These are phyloP conservation scores for Colletotrichum filicis DNA, from an alignment of 2,329 filamentous ascomycete genomes.

Conservation along the genomic window DNA sequence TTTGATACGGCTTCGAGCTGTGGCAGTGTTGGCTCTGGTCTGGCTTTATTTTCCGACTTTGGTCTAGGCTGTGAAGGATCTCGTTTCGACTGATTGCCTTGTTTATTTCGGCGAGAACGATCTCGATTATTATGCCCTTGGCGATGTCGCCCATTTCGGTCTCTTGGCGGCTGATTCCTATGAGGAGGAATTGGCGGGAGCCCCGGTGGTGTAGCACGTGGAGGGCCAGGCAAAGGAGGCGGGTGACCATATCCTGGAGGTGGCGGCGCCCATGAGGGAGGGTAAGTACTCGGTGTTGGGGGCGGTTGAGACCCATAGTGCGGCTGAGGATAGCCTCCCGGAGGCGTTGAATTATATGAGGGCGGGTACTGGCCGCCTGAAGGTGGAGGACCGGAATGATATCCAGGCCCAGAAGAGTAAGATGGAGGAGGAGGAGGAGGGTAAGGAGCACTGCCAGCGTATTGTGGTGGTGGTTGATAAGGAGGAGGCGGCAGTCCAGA, in stretches of 20 bases:
- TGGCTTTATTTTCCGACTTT: conserved; percentile 17
- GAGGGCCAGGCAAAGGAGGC: conserved; percentile 7
- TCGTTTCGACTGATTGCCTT: conserved; percentile 37
- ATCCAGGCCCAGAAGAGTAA: conserved; percentile 16
- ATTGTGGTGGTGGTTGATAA: conserved; percentile 28
- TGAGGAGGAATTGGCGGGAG: conserved; percentile 21
- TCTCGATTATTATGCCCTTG: conserved; percentile 43
- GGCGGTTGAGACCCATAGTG: conserved; percentile 2
- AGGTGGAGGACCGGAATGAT: conserved; percentile 12
- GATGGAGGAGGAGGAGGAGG: conserved; percentile 15
- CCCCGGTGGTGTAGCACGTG: neutral
- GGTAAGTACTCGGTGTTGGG: conserved; percentile 4
- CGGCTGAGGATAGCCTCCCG: conserved; percentile 15
- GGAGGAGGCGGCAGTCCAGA: conserved; percentile 34
- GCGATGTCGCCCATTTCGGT: conserved; percentile 45
- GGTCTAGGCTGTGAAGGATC: conserved; percentile 13
- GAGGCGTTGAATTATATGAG: neutral
- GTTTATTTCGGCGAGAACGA: conserved; percentile 40
- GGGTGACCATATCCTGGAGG: conserved; percentile 15
- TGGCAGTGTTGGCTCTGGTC: neutral
- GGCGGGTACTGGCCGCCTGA: conserved; percentile 10
- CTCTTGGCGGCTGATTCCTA: conserved; percentile 44
- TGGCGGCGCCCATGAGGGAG: conserved; percentile 6
- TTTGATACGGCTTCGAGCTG: conserved; percentile 6
- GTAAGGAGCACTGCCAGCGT: conserved; percentile 10